Evolutionary conservation across 495 filamentous ascomycete genomes (phyloP).

Genomic region (Neurospora sp.): DNA sequence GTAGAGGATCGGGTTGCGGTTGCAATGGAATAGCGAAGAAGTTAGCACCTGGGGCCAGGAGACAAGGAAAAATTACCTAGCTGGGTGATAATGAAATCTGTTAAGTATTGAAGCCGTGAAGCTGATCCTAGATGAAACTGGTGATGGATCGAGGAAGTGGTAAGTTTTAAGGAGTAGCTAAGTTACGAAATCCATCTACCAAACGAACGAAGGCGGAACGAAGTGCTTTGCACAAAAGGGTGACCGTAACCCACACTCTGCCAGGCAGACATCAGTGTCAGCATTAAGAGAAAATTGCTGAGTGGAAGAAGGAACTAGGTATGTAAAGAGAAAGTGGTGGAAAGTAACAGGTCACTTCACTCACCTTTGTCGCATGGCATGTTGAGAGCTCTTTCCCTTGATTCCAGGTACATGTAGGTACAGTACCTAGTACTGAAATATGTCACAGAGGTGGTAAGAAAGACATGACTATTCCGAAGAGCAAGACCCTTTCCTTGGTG

Average conservation of each 20-base stretch:
- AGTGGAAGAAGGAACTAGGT: not conserved
- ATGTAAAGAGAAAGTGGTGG: not conserved
- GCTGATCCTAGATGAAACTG: no score
- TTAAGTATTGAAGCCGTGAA: no score
- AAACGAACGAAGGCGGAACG: not conserved
- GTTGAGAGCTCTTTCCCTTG: not conserved
- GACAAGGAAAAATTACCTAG: not conserved
- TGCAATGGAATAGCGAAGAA: not conserved
- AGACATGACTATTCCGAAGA: not conserved
- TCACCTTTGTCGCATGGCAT: not conserved
- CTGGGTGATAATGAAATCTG: not conserved
- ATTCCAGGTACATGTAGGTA: not conserved
- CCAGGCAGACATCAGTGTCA: not conserved
- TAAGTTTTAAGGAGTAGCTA: not conserved
- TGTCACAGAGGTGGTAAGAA: not conserved
- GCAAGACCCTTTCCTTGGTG: not conserved
- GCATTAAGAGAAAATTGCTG: not conserved
- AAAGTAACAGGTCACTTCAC: not conserved
- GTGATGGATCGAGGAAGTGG: not conserved
- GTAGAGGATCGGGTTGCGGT: not conserved
- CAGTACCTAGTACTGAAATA: not conserved
- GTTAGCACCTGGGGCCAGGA: not conserved
- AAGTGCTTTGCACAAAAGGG: not conserved
- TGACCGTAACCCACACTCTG: not conserved
- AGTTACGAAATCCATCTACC: not conserved